These are phyloP conservation scores for Lepidium sativum DNA, from an alignment of 345 rosid genomes.

Conservation along the genomic window DNA sequence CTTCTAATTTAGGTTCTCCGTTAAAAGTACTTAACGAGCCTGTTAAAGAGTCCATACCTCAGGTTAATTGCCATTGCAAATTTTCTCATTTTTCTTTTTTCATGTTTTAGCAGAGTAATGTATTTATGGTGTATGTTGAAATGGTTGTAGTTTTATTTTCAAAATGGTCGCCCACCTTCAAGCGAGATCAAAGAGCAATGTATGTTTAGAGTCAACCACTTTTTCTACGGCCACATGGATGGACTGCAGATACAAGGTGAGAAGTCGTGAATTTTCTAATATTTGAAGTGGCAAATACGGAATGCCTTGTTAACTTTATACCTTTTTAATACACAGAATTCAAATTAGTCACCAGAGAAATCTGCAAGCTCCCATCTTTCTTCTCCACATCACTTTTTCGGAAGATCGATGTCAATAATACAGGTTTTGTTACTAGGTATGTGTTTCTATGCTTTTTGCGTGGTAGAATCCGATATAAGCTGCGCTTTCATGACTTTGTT, in stretches of 20 bases:
- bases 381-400: constrained; percentile 64
- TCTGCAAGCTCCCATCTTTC: constrained; percentile 92
- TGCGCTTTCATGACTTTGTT: not conserved
- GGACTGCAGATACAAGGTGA: constrained; percentile 72
- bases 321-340: constrained; percentile 35
- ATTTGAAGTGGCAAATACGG: not conserved
- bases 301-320: not conserved
- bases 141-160: constrained; percentile 81
- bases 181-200: constrained; percentile 68
- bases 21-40: constrained; percentile 75
- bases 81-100: too few relatives aligned
- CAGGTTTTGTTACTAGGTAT: constrained; percentile 70
- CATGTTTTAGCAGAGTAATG: too few relatives aligned
- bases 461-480: too few relatives aligned
- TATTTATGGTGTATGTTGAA: not conserved
- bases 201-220: constrained; percentile 56
- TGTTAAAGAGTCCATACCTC: constrained; percentile 78
- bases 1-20: constrained; percentile 79
- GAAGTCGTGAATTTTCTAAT: not conserved
- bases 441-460: constrained; percentile 1
- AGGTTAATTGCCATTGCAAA: constrained; percentile 39
- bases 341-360: constrained; percentile 64
- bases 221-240: constrained; percentile 53
- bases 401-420: constrained; percentile 54
- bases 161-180: constrained; percentile 76